phyloP scores from a whole-genome alignment of 139 green algal genomes.

The Coccomyxa sp. region DNA sequence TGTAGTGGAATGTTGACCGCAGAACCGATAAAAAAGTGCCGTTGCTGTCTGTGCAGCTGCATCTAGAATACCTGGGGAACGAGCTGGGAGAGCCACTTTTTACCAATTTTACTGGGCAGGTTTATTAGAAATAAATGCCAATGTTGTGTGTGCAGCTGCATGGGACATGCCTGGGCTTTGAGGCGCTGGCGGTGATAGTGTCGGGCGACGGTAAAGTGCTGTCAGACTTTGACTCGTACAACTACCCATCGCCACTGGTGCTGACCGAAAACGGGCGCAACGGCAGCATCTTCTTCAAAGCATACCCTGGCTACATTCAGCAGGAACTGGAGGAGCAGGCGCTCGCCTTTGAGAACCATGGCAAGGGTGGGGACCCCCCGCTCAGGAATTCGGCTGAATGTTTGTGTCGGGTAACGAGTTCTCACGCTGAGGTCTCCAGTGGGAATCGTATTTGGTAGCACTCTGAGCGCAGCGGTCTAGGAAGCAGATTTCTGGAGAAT shows the following conservation, averaged over 20 bases:
- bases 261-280: conserved; percentile 40
- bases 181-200: conserved; percentile 60
- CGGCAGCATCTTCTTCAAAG: conserved; percentile 37
- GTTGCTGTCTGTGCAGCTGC: no score
- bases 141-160: conserved; percentile 42
- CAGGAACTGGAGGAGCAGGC: conserved; percentile 55
- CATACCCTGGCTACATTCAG: conserved; percentile 54
- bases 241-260: conserved; percentile 62
- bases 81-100: no score
- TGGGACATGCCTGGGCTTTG: conserved; percentile 78
- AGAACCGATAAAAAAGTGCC: no score
- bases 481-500: no score
- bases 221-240: conserved; percentile 52
- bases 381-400: conserved; percentile 31
- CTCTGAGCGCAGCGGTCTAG: no score
- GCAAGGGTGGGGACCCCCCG: conserved; percentile 34
- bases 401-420: no score
- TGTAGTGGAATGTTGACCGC: no score
- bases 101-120: no score
- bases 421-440: no score
- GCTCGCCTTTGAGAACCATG: conserved; percentile 82
- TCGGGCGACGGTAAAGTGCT: conserved; percentile 44
- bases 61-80: no score
- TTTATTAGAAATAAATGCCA: no score
- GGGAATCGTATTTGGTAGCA: no score